phyloP scores from a whole-genome alignment of 768 basidiomycete genomes.

The Mycena epipterygia region DNA sequence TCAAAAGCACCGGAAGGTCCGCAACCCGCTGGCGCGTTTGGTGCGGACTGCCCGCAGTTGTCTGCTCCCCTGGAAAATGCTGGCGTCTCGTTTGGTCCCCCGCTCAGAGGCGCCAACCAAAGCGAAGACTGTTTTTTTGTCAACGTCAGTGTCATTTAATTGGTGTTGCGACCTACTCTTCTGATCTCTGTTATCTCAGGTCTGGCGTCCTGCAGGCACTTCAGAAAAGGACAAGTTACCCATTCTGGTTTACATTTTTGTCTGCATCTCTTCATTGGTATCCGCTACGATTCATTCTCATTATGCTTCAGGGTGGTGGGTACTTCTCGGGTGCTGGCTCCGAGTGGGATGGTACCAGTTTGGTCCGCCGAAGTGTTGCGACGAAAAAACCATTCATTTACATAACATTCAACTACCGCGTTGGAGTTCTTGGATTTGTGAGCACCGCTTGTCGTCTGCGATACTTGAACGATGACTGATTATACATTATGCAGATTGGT shows the following conservation, averaged over 20 bases:
- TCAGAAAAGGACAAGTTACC: not conserved
- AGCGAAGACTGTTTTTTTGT: slow-evolving; percentile 19
- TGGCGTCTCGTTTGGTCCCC: not conserved
- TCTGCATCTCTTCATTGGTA: not conserved
- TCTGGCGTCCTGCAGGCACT: slow-evolving; percentile 10
- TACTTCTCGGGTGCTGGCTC: not conserved
- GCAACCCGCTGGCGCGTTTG: slow-evolving; percentile 1
- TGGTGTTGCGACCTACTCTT: not conserved
- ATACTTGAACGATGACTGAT: not conserved
- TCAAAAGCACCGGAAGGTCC: not conserved
- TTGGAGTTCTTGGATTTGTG: slow-evolving; percentile 14
- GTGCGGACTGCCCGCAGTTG: slow-evolving; percentile 18
- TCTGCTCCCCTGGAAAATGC: not conserved
- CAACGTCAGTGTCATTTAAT: not conserved
- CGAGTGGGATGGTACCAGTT: slow-evolving; percentile 7
- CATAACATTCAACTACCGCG: slow-evolving; percentile 14
- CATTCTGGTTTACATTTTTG: slow-evolving; percentile 5
- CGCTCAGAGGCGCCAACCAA: slow-evolving; percentile 9
- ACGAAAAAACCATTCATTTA: slow-evolving; percentile 13
- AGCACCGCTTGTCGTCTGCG: not conserved
- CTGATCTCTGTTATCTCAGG: not conserved
- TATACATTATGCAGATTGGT: slow-evolving; percentile 4
- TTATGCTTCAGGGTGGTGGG: not conserved
- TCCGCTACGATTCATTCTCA: not conserved
- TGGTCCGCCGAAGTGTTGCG: slow-evolving; percentile 3